Conservation (phyloP, 805 yeast species). For the Jamesozyma rosinii region DNA sequence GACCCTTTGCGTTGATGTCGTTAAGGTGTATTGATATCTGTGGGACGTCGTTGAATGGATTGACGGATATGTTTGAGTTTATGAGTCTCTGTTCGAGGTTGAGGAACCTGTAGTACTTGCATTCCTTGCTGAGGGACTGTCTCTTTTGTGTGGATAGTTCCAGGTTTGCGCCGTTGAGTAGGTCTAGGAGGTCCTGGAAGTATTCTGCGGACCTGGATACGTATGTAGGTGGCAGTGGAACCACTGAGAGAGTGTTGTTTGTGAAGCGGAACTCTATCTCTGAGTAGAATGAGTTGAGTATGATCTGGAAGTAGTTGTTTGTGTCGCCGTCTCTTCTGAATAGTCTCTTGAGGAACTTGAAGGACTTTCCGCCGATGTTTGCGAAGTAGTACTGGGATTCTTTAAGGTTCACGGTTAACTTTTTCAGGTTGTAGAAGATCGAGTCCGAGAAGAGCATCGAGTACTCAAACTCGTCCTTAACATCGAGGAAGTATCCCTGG, state of each 20-base stretch:
- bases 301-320: slow-evolving; percentile 67
- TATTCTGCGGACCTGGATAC: slow-evolving; percentile 42
- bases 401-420: slow-evolving; percentile 40
- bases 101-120: slow-evolving; percentile 63
- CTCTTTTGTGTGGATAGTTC: slow-evolving; percentile 49
- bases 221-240: slow-evolving; percentile 62
- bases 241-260: slow-evolving; percentile 31
- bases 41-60: slow-evolving; percentile 24
- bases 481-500: slow-evolving; percentile 63
- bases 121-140: slow-evolving; percentile 49
- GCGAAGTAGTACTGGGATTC: slow-evolving; percentile 44
- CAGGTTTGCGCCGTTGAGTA: slow-evolving; percentile 46
- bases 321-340: slow-evolving; percentile 53
- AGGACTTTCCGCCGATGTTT: slow-evolving; percentile 48
- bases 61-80: slow-evolving; percentile 1
- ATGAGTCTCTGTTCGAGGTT: slow-evolving; percentile 55
- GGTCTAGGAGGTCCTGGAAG: slow-evolving; percentile 46
- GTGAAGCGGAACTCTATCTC: slow-evolving; percentile 38
- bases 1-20: slow-evolving; percentile 25
- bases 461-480: slow-evolving; percentile 48
- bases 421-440: slow-evolving; percentile 52
- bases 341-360: slow-evolving; percentile 48
- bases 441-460: slow-evolving; percentile 62
- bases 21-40: slow-evolving; percentile 47
- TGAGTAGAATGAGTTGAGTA: slow-evolving; percentile 41